Base-by-base conservation (phyloP, 495 filamentous ascomycete species). In the Beverwykella pulmonaria region DNA sequence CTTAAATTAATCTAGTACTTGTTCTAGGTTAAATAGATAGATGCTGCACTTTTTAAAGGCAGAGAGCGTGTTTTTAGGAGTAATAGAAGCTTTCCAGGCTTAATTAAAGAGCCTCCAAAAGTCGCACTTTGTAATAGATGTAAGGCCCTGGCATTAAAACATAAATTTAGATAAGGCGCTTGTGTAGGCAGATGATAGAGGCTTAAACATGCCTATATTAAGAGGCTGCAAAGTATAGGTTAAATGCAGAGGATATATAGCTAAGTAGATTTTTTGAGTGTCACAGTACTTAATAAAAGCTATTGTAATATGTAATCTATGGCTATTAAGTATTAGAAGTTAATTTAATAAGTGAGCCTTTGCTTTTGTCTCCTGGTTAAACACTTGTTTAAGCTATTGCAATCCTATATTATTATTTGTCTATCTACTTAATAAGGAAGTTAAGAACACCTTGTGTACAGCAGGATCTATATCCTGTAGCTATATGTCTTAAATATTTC, bases 201-300 rank as follows among this genome's bases (percentile, higher is more conserved):
- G 41, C 58, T 61, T 61, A 25, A 61, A 61, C 10, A 61, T 2
- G 26, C 44, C 23, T 5, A 71, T 39, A 59, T 72, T 47, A 26
- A 72, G 61, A n/a, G 50, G 57, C 39, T 72, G 61, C 15, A 53
- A 19, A 5, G 50, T 53, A 29, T 53, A n/a, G n/a, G 50, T 53
- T 30, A 19, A 53, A 29, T 53, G 14, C 32, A 50, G 60, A 9
- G 58, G 63, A 55, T 44, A 52, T n/a, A 59, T 32, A 49, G 34
- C 32, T 10, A 71, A 1, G 15, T 63, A 15, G 25, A 73, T 70
- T 17, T 27, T 47, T 9, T 65, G 47, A 5, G 4, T 4, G n/a
- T 48, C 20, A 48, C 44, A 48, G 17, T 48, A 48, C 7, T 48
- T 19, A 48, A 48, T 48, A 48, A 48, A 48, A 4, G 5, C 44